Evolutionary conservation across 1,139 yeast species (phyloP).

Genomic region (Suzukiozyma palmioleophila): DNA sequence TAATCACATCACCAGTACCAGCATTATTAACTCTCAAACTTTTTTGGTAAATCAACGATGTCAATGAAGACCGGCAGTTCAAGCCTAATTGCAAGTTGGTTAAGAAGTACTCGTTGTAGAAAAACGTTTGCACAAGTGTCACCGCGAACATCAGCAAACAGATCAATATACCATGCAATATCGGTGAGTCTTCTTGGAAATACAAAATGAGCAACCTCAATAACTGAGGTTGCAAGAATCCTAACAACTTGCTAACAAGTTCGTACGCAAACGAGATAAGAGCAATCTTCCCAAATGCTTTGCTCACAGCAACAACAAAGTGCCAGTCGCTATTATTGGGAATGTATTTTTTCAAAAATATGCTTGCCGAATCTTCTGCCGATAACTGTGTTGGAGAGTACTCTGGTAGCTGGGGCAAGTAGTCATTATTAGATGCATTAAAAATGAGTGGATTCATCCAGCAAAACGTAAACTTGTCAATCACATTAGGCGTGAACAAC

Average conservation of each 20-base stretch:
- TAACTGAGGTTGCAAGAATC: constrained; percentile 56
- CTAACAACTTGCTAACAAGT: constrained; percentile 38
- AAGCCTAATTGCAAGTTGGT: constrained; percentile 49
- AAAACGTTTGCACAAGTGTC: constrained; percentile 41
- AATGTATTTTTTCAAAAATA: constrained; percentile 18
- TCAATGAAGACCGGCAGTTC: constrained; percentile 48
- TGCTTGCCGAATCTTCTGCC: constrained; percentile 23
- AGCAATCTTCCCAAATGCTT: constrained; percentile 47
- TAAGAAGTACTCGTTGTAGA: constrained; percentile 51
- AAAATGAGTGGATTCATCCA: constrained; percentile 59
- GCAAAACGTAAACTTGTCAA: constrained; percentile 49
- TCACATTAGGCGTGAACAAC: constrained; percentile 40
- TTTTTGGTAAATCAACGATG: constrained; percentile 42
- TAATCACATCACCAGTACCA: constrained; percentile 32
- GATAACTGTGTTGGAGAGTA: constrained; percentile 46
- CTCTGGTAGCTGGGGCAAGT: constrained; percentile 49
- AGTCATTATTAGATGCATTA: constrained; percentile 44
- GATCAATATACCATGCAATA: constrained; percentile 48
- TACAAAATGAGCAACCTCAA: constrained; percentile 43
- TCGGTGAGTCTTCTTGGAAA: constrained; percentile 40
- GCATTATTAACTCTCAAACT: constrained; percentile 27
- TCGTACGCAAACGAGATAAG: constrained; percentile 42
- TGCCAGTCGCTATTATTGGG: constrained; percentile 24
- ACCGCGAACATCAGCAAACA: constrained; percentile 47
- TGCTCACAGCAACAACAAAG: constrained; percentile 37